Evolutionary conservation across 2,329 filamentous ascomycete genomes (phyloP), one percentile per base, ranked within the genome.

Genomic region (Phoma sp.): DNA sequence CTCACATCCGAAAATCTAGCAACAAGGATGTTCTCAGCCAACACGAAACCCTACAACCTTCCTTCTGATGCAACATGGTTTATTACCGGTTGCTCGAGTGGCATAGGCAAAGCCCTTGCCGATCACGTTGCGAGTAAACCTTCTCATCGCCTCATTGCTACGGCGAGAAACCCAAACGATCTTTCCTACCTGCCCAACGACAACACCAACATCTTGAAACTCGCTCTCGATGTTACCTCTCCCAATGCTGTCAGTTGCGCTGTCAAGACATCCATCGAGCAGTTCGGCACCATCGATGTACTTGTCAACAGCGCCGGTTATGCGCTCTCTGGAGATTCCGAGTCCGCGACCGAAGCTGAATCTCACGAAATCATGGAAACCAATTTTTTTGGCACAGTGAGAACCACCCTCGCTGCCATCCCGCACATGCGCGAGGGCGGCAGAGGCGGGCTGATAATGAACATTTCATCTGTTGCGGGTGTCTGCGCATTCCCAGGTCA

Each of bases 251-350:
- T 82, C 51, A 59, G 73, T 7, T 45, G 47, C 1, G 77, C 78
- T 0, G 59, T 82, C 12, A 23, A 49, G 0, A 56, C 64, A 0
- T 89, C 90, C 65, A 87, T 93, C 72, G 78, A 88, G 75, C 80
- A 80, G 37, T 93, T 87, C 71, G 89, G 92, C 67, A 90, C 92
- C 1, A 74, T 81, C 47, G 67, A 77, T n/a, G 52, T 61, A 1
- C 74, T 79, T 0, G 64, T 82, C 12, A 53, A 60, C 1, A 66
- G 66, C 2, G 90, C 91, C 61, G 67, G 78, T 1, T 65, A 73
- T 2, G 48, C 56, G 1, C 47, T 69, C 6, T 78, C 78, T 26
- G 75, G 53, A 7, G 76, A 46, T 42, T 62, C 28, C 20, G 66
- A 74, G 50, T 57, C 61, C n/a, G 68, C 71, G 4, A 65, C 65